Base-by-base conservation (phyloP, 1,139 yeast species). In the Pichia sp. region DNA sequence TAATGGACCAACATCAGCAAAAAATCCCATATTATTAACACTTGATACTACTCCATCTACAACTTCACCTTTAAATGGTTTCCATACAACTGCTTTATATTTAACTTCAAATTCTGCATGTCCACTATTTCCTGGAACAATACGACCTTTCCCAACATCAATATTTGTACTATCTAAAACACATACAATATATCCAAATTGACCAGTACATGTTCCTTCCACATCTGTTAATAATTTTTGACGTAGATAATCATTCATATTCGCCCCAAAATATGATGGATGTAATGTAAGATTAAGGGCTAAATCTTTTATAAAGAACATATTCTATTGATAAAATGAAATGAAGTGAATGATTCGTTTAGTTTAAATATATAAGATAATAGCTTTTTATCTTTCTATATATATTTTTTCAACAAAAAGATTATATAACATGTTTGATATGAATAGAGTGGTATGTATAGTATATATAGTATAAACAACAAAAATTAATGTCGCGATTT, bases 171-270 rank as follows among this genome's bases (percentile, higher is more conserved):
- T 87, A 62, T 92, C 98, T 63, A 92, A 73, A 36, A 92, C 98
- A 67, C 97, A 92, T 48, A 92, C 85, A 56, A 92, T 92, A 65
- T 92, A 92, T 7, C 99, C 99, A 68, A 92, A 92, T 65, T 92
- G 96, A 56, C 99, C 99, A 1, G 98, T 89, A 68, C 98, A 94
- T 1, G 97, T 89, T 23, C 99, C 99, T 66, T 92, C 99, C 40
- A 94, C 98, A 60, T 92, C 98, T 55, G 87, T 89, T 50, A 94
- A 74, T 54, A 92, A 74, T 65, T 90, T 90, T 61, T 89, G 87
- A 61, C 95, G 80, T 55, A 92, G 73, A 62, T 82, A 90, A 60
- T 87, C 95, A 65, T 87, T 89, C 97, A 92, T 92, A 58, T 90
- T 95, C 4, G 98, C 97, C 1, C 98, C 98, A 61, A 90, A 92